phyloP scores from a whole-genome alignment of 176 grass and related monocot genomes.

The Lolium perenne region DNA sequence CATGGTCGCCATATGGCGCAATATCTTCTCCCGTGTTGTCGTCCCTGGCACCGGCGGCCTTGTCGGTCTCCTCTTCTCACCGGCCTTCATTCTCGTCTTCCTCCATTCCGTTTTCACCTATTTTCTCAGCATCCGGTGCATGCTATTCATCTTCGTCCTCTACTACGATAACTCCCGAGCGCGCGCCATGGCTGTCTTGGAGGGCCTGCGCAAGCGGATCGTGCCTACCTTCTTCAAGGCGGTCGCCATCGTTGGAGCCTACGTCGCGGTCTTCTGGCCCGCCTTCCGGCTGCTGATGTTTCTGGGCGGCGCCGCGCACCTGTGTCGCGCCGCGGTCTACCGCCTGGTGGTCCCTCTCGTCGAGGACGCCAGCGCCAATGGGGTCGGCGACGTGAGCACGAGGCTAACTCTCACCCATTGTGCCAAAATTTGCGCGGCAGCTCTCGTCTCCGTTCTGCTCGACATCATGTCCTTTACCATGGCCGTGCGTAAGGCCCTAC shows the following conservation, averaged over 20 bases:
- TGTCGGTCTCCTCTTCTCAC: background rate
- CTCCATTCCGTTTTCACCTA: background rate
- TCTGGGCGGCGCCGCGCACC: background rate
- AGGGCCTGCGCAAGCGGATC: background rate
- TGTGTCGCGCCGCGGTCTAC: background rate
- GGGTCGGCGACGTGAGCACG: background rate
- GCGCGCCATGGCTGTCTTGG: background rate
- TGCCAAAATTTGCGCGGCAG: background rate
- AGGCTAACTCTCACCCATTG: background rate
- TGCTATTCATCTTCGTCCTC: background rate
- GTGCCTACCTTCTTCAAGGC: background rate
- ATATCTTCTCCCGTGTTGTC: background rate
- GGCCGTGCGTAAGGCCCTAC: background rate
- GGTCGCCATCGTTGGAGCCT: background rate
- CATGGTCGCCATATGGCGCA: background rate
- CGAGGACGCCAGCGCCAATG: background rate
- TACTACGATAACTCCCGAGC: background rate
- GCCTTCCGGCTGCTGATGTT: background rate
- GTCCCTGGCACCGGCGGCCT: background rate
- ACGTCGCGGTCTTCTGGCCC: background rate
- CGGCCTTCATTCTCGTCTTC: background rate
- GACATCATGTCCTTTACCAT: background rate
- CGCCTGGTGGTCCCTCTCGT: background rate
- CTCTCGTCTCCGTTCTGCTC: background rate
- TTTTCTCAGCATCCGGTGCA: background rate